Conservation (phyloP, 768 basidiomycete species). For the Auriscalpium vulgare region DNA sequence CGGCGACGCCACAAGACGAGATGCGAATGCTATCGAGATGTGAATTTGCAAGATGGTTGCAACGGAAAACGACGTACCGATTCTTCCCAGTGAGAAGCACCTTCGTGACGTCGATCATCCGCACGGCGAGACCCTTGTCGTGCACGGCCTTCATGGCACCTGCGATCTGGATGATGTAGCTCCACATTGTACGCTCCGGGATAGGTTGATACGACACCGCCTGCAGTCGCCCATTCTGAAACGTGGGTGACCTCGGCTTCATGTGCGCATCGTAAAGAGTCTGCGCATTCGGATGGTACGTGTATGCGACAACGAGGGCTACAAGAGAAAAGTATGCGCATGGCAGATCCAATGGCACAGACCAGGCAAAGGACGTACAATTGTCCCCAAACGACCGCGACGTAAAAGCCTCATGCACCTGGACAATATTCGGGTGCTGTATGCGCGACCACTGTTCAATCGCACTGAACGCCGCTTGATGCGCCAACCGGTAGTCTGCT, state of each 20-base stretch:
- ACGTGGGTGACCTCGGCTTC: slow-evolving; percentile 40
- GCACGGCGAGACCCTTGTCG: slow-evolving; percentile 67
- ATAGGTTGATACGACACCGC: slow-evolving; percentile 31
- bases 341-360: not conserved
- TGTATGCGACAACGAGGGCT: slow-evolving; percentile 90
- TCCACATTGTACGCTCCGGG: slow-evolving; percentile 83
- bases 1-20: slow-evolving; percentile 78
- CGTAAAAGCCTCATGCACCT: slow-evolving; percentile 89
- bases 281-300: slow-evolving; percentile 77
- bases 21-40: slow-evolving; percentile 58
- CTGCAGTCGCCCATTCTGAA: slow-evolving; percentile 28
- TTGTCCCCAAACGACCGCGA: slow-evolving; percentile 87
- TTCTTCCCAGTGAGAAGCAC: slow-evolving; percentile 86
- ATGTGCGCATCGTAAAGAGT: slow-evolving; percentile 79
- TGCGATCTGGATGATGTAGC: slow-evolving; percentile 85
- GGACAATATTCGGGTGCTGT: slow-evolving; percentile 78
- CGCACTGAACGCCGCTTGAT: slow-evolving; percentile 71
- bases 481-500: slow-evolving; percentile 74
- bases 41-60: not conserved
- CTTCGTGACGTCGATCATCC: slow-evolving; percentile 81
- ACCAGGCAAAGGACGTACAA: slow-evolving; percentile 45
- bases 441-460: slow-evolving; percentile 85
- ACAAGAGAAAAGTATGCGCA: slow-evolving; percentile 2
- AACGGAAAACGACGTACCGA: slow-evolving; percentile 40
- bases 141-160: slow-evolving; percentile 84